phyloP scores from a whole-genome alignment of 169 alveolate species.

The Hepatocystis sp. region DNA sequence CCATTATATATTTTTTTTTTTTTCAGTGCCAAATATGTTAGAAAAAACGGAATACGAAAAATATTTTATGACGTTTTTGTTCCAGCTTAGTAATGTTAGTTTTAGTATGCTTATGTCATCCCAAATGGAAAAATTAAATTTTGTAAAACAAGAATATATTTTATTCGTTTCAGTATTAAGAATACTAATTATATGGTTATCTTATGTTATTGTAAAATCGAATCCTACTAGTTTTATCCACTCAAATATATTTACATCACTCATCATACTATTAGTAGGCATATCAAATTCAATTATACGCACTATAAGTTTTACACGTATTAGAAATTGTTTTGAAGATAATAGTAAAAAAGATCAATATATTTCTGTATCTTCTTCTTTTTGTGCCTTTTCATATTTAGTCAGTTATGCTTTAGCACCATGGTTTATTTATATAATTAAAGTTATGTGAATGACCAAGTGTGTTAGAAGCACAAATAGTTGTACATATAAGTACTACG shows the following conservation, averaged over 20 bases:
- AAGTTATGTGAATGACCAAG: background rate
- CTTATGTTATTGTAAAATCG: conserved; percentile 17
- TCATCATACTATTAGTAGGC: conserved; percentile 31
- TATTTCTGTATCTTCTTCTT: conserved; percentile 45
- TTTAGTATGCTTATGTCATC: conserved; percentile 37
- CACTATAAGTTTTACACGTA: conserved; percentile 49
- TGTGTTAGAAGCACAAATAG: background rate
- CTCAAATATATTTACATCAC: conserved; percentile 11
- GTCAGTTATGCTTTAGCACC: conserved; percentile 67
- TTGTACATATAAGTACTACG: conserved; percentile 6
- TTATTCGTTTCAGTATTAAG: conserved; percentile 15
- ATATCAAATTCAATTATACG: conserved; percentile 22
- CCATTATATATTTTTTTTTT: background rate
- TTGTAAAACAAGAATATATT: conserved; percentile 39
- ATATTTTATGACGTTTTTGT: conserved; percentile 32
- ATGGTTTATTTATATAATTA: conserved; percentile 24
- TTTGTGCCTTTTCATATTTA: conserved; percentile 40
- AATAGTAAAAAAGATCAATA: conserved; percentile 18
- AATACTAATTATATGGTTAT: background rate
- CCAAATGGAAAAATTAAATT: background rate
- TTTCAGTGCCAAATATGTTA: conserved; percentile 48
- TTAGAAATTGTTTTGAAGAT: conserved; percentile 37
- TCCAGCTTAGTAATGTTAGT: conserved; percentile 28
- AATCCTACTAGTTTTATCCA: conserved; percentile 9
- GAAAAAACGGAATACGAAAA: conserved; percentile 20